These are phyloP conservation scores for Diaporthe australafricana DNA, from an alignment of 2,329 filamentous ascomycete genomes.

Conservation along the genomic window DNA sequence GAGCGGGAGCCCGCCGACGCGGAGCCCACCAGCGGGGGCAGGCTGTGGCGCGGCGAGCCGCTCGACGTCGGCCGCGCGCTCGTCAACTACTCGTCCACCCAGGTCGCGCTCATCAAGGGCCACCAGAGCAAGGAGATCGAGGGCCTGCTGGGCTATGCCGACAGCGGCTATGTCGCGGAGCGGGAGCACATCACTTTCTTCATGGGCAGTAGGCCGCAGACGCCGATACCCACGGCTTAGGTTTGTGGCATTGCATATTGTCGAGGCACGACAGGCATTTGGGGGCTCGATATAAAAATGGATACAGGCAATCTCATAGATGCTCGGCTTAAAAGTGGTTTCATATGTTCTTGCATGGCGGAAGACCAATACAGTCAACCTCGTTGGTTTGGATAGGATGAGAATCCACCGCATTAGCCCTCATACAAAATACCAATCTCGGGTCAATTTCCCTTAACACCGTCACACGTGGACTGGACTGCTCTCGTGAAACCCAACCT, in stretches of 20 bases:
- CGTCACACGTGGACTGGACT: not conserved
- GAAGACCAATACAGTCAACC: not conserved
- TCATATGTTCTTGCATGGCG: not conserved
- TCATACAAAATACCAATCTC: not conserved
- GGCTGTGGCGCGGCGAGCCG: conserved; percentile 62
- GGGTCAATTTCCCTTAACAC: not conserved
- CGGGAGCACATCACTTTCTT: conserved; percentile 89
- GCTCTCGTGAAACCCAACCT: not conserved
- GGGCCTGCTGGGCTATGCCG: conserved; percentile 85
- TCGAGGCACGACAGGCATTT: conserved; percentile 40
- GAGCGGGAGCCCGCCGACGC: conserved; percentile 61
- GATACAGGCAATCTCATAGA: conserved; percentile 17
- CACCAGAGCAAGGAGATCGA: conserved; percentile 85
- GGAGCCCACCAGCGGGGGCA: conserved; percentile 51
- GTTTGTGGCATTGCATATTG: conserved; percentile 37
- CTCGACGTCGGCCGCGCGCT: conserved; percentile 87
- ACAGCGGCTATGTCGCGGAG: conserved; percentile 93
- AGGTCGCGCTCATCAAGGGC: conserved; percentile 88
- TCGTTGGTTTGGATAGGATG: not conserved
- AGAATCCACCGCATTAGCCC: not conserved
- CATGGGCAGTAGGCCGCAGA: conserved; percentile 63
- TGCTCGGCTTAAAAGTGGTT: not conserved
- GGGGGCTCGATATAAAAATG: not conserved
- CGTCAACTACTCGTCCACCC: conserved; percentile 90
- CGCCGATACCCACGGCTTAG: conserved; percentile 51